phyloP scores from a whole-genome alignment of 495 filamentous ascomycete genomes.

The Tuber indicum region DNA sequence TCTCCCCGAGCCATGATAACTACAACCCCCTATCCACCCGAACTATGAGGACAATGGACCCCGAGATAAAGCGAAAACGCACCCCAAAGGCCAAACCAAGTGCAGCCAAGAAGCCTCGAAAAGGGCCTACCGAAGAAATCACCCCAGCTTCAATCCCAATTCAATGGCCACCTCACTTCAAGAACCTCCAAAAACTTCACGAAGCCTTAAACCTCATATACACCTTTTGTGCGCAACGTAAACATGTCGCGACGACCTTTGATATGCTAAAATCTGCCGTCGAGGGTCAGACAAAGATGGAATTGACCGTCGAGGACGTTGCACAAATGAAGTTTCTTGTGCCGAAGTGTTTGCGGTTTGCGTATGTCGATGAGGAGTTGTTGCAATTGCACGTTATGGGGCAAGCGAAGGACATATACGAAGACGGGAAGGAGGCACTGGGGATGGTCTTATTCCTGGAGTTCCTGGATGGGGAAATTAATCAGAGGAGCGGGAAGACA shows the following conservation, averaged over 20 bases:
- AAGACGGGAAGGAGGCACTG: conserved; percentile 43
- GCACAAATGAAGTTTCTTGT: conserved; percentile 72
- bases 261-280: conserved; percentile 79
- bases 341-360: conserved; percentile 69
- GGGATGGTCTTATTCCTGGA: conserved; percentile 77
- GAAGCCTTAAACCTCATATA: conserved; percentile 84
- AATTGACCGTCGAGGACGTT: conserved; percentile 67
- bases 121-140: conserved; percentile 20
- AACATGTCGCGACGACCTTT: conserved; percentile 85
- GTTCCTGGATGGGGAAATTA: conserved; percentile 85
- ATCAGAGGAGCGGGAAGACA: conserved; percentile 64
- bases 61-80: conserved; percentile 27
- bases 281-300: conserved; percentile 68
- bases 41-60: neutral
- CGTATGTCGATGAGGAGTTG: conserved; percentile 75
- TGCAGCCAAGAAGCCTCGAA: conserved; percentile 18
- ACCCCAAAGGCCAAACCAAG: conserved; percentile 5
- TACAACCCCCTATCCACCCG: neutral
- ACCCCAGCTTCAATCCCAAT: conserved; percentile 37
- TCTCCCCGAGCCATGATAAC: neutral
- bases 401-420: conserved; percentile 45
- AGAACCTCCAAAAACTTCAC: conserved; percentile 65
- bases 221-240: conserved; percentile 80
- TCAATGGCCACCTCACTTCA: conserved; percentile 72
- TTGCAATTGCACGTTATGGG: conserved; percentile 66